Conservation (phyloP, 129 eudicot species). For the Flaveria ramosissima region DNA sequence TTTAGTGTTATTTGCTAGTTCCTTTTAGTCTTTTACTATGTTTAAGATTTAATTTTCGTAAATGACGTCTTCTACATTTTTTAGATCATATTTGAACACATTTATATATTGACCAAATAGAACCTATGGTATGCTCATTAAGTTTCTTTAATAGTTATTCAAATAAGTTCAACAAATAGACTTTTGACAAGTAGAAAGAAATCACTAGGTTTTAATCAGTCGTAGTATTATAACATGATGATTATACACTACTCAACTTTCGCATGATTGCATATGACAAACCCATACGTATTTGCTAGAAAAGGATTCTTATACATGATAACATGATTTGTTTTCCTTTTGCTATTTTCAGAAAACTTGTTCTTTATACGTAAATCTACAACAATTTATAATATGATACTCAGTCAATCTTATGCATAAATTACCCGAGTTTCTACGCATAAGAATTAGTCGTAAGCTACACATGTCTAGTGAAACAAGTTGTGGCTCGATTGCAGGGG, state of each 20-base stretch:
- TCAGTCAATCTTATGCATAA: slow-evolving; percentile 14
- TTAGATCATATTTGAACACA: not conserved
- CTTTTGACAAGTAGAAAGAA: not conserved
- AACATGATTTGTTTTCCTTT: not conserved
- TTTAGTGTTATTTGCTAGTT: not conserved
- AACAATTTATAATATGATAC: slow-evolving; percentile 26
- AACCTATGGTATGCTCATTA: too few relatives aligned
- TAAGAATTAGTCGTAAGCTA: slow-evolving; percentile 11
- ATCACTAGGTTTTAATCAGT: not conserved
- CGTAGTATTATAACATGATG: not conserved
- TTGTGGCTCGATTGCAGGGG: slow-evolving; percentile 5
- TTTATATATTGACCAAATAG: too few relatives aligned
- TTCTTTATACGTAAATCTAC: slow-evolving; percentile 16
- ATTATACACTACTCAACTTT: not conserved
- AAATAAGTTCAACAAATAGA: not conserved
- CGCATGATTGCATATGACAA: not conserved
- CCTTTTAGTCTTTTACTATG: not conserved
- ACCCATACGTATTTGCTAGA: too few relatives aligned
- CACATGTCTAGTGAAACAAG: slow-evolving; percentile 10
- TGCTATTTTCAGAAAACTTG: slow-evolving; percentile 25
- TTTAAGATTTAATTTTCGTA: not conserved
- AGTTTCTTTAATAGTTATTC: too few relatives aligned
- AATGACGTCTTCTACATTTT: not conserved
- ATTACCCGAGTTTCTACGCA: slow-evolving; percentile 2
- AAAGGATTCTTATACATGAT: not conserved